A percentile compares a stretch with the other conserved stretches of the same genome.
Evolutionary conservation across 2,329 filamentous ascomycete species (phyloP).

Genomic region (Colletotrichum godetiae): DNA sequence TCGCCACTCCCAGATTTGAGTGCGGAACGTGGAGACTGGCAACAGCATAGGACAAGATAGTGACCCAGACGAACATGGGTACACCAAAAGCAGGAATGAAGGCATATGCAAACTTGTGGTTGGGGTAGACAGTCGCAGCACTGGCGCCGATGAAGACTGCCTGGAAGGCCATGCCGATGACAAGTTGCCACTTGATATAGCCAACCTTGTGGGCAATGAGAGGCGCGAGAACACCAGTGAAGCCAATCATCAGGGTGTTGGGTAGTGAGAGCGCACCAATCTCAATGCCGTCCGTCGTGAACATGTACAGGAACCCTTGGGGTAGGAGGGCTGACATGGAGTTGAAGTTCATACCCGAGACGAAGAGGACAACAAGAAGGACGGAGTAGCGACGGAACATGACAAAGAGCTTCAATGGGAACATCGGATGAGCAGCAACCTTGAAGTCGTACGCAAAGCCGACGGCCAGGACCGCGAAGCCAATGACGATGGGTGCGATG

Average conservation of each 20-base stretch:
- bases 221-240: constrained; percentile 39
- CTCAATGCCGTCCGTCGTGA: constrained; percentile 42
- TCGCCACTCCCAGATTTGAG: constrained; percentile 44
- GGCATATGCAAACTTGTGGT: constrained; percentile 43
- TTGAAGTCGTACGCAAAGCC: constrained; percentile 41
- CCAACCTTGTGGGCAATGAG: constrained; percentile 46
- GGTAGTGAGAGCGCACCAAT: constrained; percentile 39
- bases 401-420: constrained; percentile 41
- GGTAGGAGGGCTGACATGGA: constrained; percentile 42
- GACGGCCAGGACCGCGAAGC: constrained; percentile 33
- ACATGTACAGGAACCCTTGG: constrained; percentile 46
- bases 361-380: constrained; percentile 44
- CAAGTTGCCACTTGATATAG: constrained; percentile 43
- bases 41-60: constrained; percentile 43
- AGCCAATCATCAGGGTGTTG: constrained; percentile 20
- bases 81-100: constrained; percentile 45
- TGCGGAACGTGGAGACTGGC: constrained; percentile 45
- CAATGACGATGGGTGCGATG: constrained; percentile 38
- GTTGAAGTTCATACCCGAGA: constrained; percentile 46
- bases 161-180: constrained; percentile 45
- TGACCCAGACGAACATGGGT: constrained; percentile 46
- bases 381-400: constrained; percentile 45
- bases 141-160: constrained; percentile 41
- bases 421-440: constrained; percentile 39
- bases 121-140: constrained; percentile 43